Evolutionary conservation across 2,329 filamentous ascomycete species (phyloP).

Genomic region (Ambrosiella cleistominuta): DNA sequence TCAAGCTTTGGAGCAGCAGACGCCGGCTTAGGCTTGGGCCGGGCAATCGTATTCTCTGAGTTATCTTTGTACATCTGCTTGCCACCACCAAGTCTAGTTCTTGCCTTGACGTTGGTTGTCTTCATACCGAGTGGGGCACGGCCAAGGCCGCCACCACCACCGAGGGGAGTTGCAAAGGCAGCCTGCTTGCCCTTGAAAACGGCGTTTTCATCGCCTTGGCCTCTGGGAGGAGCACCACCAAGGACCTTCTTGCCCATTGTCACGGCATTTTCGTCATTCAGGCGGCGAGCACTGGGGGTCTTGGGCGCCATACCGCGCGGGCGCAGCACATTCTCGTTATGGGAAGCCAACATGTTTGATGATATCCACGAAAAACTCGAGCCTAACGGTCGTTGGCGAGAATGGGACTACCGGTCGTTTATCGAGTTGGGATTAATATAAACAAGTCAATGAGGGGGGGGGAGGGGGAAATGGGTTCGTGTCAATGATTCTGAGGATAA

Average conservation of each 20-base stretch:
- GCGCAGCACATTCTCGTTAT: conserved; percentile 58
- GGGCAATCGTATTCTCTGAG: conserved; percentile 28
- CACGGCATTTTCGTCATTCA: conserved; percentile 67
- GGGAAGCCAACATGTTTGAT: conserved; percentile 54
- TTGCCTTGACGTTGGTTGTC: conserved; percentile 84
- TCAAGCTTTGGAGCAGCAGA: conserved; percentile 28
- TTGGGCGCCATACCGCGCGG: conserved; percentile 37
- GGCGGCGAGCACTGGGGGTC: conserved; percentile 56
- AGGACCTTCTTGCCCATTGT: conserved; percentile 11
- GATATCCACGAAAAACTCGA: neutral
- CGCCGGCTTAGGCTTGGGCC: conserved; percentile 39
- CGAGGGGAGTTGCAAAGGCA: conserved; percentile 4
- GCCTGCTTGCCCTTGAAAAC: conserved; percentile 7
- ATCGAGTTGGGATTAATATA: neutral
- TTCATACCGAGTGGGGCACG: conserved; percentile 82
- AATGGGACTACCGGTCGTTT: neutral
- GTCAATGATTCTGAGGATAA: neutral
- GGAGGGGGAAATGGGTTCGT: neutral
- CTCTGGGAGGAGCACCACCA: conserved; percentile 3
- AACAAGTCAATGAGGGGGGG: neutral
- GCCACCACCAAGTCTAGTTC: conserved; percentile 40
- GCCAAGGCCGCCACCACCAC: conserved; percentile 28
- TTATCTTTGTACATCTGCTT: conserved; percentile 40
- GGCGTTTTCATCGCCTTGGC: conserved; percentile 10
- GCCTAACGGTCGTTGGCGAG: neutral